A percentile compares a stretch with the other conserved stretches of the same genome.
phyloP scores from a whole-genome alignment of 78 protist species.

The Dictyostelium firmibasis region DNA sequence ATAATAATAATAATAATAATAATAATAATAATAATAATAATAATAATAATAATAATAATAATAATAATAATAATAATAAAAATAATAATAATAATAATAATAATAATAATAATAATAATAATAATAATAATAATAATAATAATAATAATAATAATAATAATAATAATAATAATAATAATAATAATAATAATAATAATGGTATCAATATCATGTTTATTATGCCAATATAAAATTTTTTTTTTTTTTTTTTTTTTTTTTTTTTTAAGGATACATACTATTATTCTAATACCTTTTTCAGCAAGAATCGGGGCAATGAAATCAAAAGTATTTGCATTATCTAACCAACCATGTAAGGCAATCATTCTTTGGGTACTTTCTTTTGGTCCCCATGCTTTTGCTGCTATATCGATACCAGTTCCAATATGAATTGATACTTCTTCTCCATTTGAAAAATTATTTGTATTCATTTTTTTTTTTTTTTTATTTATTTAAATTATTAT shows the following conservation, averaged over 20 bases:
- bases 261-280: not conserved
- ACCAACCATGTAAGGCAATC: slow-evolving; percentile 57
- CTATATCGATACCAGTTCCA: slow-evolving; percentile 35
- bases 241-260: too few relatives aligned
- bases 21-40: not conserved
- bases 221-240: not conserved
- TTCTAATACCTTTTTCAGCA: slow-evolving; percentile 17
- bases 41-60: not conserved
- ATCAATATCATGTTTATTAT: not conserved
- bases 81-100: too few relatives aligned
- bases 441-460: not conserved
- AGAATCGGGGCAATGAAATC: slow-evolving; percentile 49
- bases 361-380: not conserved
- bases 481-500: too few relatives aligned
- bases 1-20: not conserved
- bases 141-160: not conserved
- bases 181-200: not conserved
- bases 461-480: not conserved
- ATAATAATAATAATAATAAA: not conserved
- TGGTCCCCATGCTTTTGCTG: slow-evolving; percentile 61
- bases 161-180: not conserved
- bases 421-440: slow-evolving; percentile 49
- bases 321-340: slow-evolving; percentile 63
- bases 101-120: not conserved
- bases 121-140: not conserved